Base-by-base conservation (phyloP, 1,284 basidiomycete genomes). In the Naganishia sp. region DNA sequence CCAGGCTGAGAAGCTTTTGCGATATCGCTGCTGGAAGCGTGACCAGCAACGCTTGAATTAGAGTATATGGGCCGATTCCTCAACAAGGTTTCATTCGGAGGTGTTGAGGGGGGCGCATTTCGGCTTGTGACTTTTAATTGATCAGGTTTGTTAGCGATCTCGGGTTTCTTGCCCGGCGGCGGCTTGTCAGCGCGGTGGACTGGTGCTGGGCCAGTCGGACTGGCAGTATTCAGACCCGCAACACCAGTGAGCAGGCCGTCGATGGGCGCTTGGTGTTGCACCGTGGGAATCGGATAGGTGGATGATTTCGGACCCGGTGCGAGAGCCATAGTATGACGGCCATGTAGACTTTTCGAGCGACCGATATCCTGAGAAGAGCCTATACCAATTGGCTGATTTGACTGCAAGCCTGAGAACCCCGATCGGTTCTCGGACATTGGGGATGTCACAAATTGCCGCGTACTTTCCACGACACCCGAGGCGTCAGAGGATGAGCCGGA, bases 171-270 rank as follows among this genome's bases (percentile, higher is more conserved):
- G 32, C 55, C 54, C n/a, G 35, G 39, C 6, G 51, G 42, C 63
- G 45, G 60, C 9, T 41, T 43, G 35, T 32, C 42, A 6, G 11
- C 35, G 41, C 13, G 41, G 7, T 15, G 7, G 46, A 15, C n/a
- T 21, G 4, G 23, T 25, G 21, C 23, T n/a, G 21, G 21, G 35
- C 11, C n/a, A 18, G 1, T 66, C 35, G 21, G 18, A 35, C 18
- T 23, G 21, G 25, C 15, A 32, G 21, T 41, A 51, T 35, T 50
- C 55, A 77, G 60, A n/a, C 66, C 58, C 64, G 77, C 76, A 70
- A 74, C 77, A 45, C 70, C 71, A 15, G 74, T 72, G 6, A 78
- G 73, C 17, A 80, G 76, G 52, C 76, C 74, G 54, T 73, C 76
- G 63, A 80, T 76, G 21, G 76, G 76, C n/a, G 74, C 72, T 58